Percentiles rank a stretch among this genome's conserved stretches.
phyloP scores from a whole-genome alignment of 345 rosid genomes.

The Murraya paniculata region DNA sequence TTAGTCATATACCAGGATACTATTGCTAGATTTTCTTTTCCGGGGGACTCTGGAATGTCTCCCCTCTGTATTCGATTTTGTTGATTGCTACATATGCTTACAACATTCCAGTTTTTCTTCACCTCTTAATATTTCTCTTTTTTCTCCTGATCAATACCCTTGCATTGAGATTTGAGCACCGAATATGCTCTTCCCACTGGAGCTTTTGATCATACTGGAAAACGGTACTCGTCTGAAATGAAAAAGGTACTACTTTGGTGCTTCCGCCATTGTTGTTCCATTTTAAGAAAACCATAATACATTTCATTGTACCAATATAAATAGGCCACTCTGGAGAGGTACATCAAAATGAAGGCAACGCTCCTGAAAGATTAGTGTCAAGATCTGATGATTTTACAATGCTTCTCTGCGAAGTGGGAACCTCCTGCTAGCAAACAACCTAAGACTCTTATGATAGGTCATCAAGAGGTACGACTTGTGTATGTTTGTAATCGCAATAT shows the following conservation, averaged over 20 bases:
- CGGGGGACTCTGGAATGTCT: background rate
- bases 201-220: slow-evolving; percentile 92
- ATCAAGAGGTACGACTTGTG: slow-evolving; percentile 55
- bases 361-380: slow-evolving; percentile 87
- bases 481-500: background rate
- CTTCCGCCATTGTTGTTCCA: background rate
- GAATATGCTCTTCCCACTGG: slow-evolving; percentile 93
- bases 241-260: slow-evolving; percentile 47
- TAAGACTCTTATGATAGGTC: slow-evolving; percentile 80
- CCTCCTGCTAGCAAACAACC: slow-evolving; percentile 76
- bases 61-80: background rate
- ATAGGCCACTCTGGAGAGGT: slow-evolving; percentile 77
- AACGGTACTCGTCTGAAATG: slow-evolving; percentile 70
- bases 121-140: background rate
- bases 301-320: slow-evolving; percentile 7
- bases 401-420: slow-evolving; percentile 98
- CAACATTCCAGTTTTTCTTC: background rate
- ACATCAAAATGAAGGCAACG: slow-evolving; percentile 67
- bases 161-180: slow-evolving; percentile 90
- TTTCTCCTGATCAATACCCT: slow-evolving; percentile 69
- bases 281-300: background rate
- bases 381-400: slow-evolving; percentile 93
- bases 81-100: background rate
- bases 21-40: background rate
- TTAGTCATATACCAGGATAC: background rate